Evolutionary conservation across 768 basidiomycete genomes (phyloP).

Genomic region (Mycena epipterygia): DNA sequence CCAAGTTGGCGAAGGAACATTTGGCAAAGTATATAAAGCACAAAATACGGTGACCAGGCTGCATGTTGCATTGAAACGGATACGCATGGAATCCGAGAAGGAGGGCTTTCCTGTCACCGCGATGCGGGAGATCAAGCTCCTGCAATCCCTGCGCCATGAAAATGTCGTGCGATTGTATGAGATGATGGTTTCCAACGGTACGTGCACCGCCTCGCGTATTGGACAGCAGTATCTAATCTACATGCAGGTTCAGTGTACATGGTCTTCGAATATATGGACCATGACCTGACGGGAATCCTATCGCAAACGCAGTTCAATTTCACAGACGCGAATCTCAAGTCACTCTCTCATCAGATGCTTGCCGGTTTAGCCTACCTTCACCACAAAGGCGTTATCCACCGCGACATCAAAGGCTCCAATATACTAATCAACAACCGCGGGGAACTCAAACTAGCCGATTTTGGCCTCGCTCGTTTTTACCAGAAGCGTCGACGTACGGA

Average conservation of each 20-base stretch:
- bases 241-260: conserved; percentile 91
- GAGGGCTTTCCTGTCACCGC: conserved; percentile 99
- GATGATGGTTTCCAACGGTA: conserved; percentile 99
- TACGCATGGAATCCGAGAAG: conserved; percentile 96
- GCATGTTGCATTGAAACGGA: conserved; percentile 93
- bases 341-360: conserved; percentile 96
- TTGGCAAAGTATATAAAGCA: conserved; percentile 97
- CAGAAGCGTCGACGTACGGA: conserved; percentile 91
- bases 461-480: conserved; percentile 97
- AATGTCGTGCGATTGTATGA: conserved; percentile 94
- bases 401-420: conserved; percentile 99
- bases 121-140: conserved; percentile 97
- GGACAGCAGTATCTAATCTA: conserved; percentile 22
- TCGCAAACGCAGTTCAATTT: conserved; percentile 93
- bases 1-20: conserved; percentile 98
- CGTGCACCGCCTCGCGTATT: conserved; percentile 35
- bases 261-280: conserved; percentile 99
- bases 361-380: conserved; percentile 95
- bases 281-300: conserved; percentile 95
- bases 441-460: conserved; percentile 96
- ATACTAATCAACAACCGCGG: conserved; percentile 93
- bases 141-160: conserved; percentile 90
- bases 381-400: conserved; percentile 95
- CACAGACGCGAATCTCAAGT: conserved; percentile 91
- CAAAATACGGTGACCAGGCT: conserved; percentile 82